These are phyloP conservation scores for Neurospora sp. DNA, from an alignment of 2,329 filamentous ascomycete species.

Conservation along the genomic window DNA sequence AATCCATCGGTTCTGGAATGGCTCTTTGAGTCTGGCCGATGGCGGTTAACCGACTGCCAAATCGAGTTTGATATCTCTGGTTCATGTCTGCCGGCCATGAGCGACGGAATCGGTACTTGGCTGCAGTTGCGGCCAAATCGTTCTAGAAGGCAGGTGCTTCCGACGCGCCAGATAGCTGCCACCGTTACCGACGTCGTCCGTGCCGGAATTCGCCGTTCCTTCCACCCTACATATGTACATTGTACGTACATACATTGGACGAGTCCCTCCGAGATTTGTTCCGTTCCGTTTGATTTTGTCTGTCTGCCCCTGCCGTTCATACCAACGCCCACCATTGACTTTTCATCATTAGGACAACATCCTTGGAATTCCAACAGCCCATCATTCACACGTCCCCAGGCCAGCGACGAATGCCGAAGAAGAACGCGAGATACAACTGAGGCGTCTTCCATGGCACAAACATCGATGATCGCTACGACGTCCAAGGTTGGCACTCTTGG, in stretches of 20 bases:
- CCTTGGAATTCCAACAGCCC: neutral
- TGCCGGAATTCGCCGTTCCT: neutral
- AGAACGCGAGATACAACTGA: neutral
- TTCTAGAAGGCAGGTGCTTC: neutral
- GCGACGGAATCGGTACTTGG: neutral
- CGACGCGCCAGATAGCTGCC: neutral
- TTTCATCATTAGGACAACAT: neutral
- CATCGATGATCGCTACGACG: neutral
- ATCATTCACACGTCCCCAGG: neutral
- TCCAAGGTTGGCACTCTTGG: neutral
- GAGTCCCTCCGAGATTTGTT: neutral
- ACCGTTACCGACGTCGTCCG: neutral
- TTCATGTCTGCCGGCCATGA: neutral
- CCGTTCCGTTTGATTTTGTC: neutral
- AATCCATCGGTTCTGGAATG: neutral
- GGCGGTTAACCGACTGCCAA: neutral
- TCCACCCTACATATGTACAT: neutral
- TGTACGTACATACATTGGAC: neutral
- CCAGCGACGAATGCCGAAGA: neutral
- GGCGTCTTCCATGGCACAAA: neutral
- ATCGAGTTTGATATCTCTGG: neutral
- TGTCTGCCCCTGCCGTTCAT: neutral
- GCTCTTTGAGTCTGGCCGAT: neutral
- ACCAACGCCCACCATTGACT: neutral
- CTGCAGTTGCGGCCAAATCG: neutral